A percentile compares a stretch with the other conserved stretches of the same genome.
phyloP scores from a whole-genome alignment of 177 flowering plant species.

The Tripterygium wilfordii region DNA sequence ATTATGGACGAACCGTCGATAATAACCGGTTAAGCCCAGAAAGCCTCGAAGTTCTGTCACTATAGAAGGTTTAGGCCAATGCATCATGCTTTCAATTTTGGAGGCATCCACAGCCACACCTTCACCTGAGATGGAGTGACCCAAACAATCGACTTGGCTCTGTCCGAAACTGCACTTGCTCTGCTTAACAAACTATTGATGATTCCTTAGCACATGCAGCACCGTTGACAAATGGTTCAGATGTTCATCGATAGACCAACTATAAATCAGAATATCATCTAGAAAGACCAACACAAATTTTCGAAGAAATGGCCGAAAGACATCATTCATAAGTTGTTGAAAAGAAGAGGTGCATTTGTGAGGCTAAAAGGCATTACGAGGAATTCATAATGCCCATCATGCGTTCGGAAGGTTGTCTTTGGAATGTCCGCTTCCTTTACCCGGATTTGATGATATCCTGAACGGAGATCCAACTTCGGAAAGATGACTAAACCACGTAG shows the following conservation, averaged over 20 bases:
- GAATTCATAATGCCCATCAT: neutral
- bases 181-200: neutral
- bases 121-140: neutral
- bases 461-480: neutral
- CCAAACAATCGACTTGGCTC: neutral
- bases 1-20: neutral
- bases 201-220: neutral
- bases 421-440: neutral
- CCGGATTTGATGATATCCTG: neutral
- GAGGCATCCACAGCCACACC: neutral
- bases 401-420: neutral
- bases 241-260: neutral
- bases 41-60: slow-evolving; percentile 1
- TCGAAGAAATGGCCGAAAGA: neutral
- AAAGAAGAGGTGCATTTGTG: neutral
- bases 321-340: neutral
- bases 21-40: slow-evolving; percentile 2
- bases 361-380: neutral
- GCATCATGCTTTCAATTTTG: neutral
- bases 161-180: neutral
- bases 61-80: neutral
- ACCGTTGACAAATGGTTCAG: neutral
- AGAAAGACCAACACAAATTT: neutral
- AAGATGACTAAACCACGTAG: neutral
- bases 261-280: neutral